Evolutionary conservation across 1,139 yeast genomes (phyloP).

Genomic region (Debaryomyces robertsiae): DNA sequence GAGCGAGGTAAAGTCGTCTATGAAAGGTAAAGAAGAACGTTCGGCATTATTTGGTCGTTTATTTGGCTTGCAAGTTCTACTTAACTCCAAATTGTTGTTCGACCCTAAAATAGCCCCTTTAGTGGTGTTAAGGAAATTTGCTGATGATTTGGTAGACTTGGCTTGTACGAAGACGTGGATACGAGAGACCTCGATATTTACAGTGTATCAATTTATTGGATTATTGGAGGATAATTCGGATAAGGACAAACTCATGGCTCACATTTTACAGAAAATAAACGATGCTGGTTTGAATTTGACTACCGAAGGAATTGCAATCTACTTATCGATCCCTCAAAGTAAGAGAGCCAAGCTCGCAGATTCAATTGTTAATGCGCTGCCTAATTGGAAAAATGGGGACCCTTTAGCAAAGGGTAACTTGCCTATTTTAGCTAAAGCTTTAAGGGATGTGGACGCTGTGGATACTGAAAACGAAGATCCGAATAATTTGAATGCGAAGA

Average conservation of each 20-base stretch:
- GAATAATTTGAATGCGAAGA: slow-evolving; percentile 24
- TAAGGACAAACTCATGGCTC: slow-evolving; percentile 28
- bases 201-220: slow-evolving; percentile 57
- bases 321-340: slow-evolving; percentile 49
- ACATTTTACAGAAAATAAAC: slow-evolving; percentile 47
- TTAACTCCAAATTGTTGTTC: slow-evolving; percentile 56
- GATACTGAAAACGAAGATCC: slow-evolving; percentile 38
- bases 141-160: slow-evolving; percentile 55
- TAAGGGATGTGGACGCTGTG: slow-evolving; percentile 56
- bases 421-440: slow-evolving; percentile 58
- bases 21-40: slow-evolving; percentile 82
- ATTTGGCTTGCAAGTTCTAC: slow-evolving; percentile 79
- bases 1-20: slow-evolving; percentile 49
- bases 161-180: slow-evolving; percentile 79
- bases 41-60: slow-evolving; percentile 79
- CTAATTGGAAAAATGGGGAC: slow-evolving; percentile 68
- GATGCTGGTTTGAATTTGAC: slow-evolving; percentile 61
- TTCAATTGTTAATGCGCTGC: slow-evolving; percentile 29
- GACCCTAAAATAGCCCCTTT: slow-evolving; percentile 24
- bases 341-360: slow-evolving; percentile 29
- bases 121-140: slow-evolving; percentile 39
- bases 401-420: slow-evolving; percentile 75
- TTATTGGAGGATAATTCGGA: slow-evolving; percentile 10
- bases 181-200: slow-evolving; percentile 75
- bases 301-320: slow-evolving; percentile 80